phyloP scores from a whole-genome alignment of 1,284 basidiomycete species.

The Malassezia obtusa region DNA sequence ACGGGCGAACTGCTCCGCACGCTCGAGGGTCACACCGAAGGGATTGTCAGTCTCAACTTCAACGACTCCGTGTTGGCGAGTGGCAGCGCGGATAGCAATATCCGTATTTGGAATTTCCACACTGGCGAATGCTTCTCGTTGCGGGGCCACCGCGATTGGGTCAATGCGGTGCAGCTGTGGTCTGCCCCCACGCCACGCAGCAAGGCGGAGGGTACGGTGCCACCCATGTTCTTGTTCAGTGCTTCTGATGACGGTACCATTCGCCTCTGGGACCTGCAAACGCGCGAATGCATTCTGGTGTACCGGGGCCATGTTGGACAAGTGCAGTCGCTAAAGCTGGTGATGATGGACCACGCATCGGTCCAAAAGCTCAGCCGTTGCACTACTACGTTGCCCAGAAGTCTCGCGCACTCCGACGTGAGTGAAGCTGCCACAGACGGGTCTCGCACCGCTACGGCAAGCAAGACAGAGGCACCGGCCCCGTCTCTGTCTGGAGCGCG shows the following conservation, averaged over 20 bases:
- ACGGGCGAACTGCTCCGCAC: constrained; percentile 79
- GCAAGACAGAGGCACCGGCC: background rate
- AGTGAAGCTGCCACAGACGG: background rate
- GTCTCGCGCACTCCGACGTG: too few relatives aligned
- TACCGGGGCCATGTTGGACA: constrained; percentile 88
- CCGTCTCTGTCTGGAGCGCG: background rate
- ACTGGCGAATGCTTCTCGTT: constrained; percentile 85
- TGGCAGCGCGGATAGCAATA: constrained; percentile 44
- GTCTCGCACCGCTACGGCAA: background rate
- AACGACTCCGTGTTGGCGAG: constrained; percentile 78
- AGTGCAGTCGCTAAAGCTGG: constrained; percentile 77
- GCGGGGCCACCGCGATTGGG: constrained; percentile 89
- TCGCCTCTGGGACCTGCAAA: constrained; percentile 82
- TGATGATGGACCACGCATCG: constrained; percentile 52
- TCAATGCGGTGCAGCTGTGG: constrained; percentile 90
- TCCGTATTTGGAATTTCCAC: constrained; percentile 72
- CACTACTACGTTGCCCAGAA: constrained; percentile 8
- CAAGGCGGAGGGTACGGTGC: constrained; percentile 14
- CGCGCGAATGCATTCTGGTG: constrained; percentile 68
- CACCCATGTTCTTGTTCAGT: constrained; percentile 62
- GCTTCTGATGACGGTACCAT: constrained; percentile 90
- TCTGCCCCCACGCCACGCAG: constrained; percentile 55
- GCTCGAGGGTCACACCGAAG: constrained; percentile 78
- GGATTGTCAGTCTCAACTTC: constrained; percentile 83
- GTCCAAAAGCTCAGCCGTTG: constrained; percentile 32